Conservation (phyloP, 2,329 filamentous ascomycete species). For the Bipolaris oryzae region DNA sequence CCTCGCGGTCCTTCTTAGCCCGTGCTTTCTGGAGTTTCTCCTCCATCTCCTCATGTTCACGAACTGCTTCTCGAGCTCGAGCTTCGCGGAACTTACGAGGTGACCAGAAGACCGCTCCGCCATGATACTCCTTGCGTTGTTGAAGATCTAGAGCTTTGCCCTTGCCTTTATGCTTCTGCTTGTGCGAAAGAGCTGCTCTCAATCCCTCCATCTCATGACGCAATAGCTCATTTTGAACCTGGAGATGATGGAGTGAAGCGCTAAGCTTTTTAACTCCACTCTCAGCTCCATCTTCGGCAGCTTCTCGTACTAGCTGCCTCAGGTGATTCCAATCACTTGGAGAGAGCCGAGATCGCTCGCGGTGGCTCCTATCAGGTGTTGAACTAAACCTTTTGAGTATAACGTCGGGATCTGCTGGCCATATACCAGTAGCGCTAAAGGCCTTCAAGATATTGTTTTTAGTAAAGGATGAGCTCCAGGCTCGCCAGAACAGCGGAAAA, state of each 20-base stretch:
- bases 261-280: not conserved
- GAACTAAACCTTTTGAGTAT: constrained; percentile 8
- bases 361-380: too few relatives aligned
- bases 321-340: too few relatives aligned
- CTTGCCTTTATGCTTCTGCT: not conserved
- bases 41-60: too few relatives aligned
- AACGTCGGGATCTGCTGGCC: constrained; percentile 1
- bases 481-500: constrained; percentile 7
- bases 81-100: too few relatives aligned
- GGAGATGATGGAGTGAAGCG: not conserved
- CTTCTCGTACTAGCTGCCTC: not conserved
- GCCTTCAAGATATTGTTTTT: constrained; percentile 4
- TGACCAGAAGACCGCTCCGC: not conserved
- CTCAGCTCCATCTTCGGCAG: not conserved
- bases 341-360: too few relatives aligned
- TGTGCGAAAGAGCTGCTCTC: not conserved
- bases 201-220: not conserved
- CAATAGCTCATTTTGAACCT: not conserved
- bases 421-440: constrained; percentile 8
- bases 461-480: constrained; percentile 3
- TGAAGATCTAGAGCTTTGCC: not conserved
- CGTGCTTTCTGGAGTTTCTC: too few relatives aligned
- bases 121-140: not conserved
- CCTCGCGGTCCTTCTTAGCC: not conserved
- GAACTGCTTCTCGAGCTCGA: too few relatives aligned